phyloP scores from a whole-genome alignment of 352 stramenopile species.

The Hyaloperonospora brassicae region DNA sequence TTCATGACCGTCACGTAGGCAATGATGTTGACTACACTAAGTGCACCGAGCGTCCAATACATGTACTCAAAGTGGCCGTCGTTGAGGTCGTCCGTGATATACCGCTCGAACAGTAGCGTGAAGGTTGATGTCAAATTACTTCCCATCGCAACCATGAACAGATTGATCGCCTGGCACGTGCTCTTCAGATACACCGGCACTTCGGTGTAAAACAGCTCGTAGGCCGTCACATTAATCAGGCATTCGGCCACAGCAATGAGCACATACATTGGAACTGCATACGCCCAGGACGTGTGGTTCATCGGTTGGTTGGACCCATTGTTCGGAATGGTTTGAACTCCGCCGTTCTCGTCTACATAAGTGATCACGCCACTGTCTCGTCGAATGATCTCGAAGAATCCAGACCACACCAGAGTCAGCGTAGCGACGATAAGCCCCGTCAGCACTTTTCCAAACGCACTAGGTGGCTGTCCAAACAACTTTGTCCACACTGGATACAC shows the following conservation, averaged over 20 bases:
- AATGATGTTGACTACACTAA: slow-evolving; percentile 68
- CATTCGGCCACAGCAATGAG: slow-evolving; percentile 77
- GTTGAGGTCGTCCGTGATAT: slow-evolving; percentile 69
- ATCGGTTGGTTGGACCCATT: slow-evolving; percentile 59
- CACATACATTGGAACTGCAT: slow-evolving; percentile 78
- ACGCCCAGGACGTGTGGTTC: slow-evolving; percentile 78
- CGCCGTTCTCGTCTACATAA: slow-evolving; percentile 26
- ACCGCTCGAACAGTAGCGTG: slow-evolving; percentile 75
- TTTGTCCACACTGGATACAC: slow-evolving; percentile 64
- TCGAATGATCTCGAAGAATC: slow-evolving; percentile 73
- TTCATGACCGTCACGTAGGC: slow-evolving; percentile 76
- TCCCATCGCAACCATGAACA: slow-evolving; percentile 85
- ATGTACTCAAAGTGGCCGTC: slow-evolving; percentile 86
- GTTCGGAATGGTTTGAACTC: slow-evolving; percentile 31
- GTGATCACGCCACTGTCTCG: slow-evolving; percentile 37
- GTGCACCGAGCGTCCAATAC: slow-evolving; percentile 73
- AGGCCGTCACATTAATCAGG: slow-evolving; percentile 84
- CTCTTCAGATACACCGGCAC: slow-evolving; percentile 84
- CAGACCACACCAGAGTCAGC: slow-evolving; percentile 80
- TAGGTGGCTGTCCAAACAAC: slow-evolving; percentile 47
- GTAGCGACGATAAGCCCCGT: slow-evolving; percentile 66
- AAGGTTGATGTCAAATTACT: slow-evolving; percentile 85
- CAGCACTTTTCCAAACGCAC: slow-evolving; percentile 74
- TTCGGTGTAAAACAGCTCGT: slow-evolving; percentile 85
- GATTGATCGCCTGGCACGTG: slow-evolving; percentile 80